Conservation (phyloP, 129 eudicot species). For the Ambrosia trifida region DNA sequence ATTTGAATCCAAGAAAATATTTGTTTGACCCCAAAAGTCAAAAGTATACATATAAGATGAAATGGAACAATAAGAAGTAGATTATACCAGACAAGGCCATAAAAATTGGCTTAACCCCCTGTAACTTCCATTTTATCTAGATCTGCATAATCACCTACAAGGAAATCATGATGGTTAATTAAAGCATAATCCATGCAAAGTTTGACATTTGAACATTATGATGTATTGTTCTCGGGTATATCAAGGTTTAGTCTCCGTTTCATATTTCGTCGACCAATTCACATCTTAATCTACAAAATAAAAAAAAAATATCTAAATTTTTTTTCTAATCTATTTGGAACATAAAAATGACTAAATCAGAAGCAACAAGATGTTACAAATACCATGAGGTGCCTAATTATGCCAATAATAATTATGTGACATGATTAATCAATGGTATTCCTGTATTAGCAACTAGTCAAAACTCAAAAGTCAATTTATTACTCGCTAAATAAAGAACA, state of each 20-base stretch:
- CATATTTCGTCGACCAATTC: too few relatives aligned
- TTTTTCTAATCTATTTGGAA: too few relatives aligned
- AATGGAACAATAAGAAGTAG: constrained; percentile 5
- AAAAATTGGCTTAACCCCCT: constrained; percentile 59
- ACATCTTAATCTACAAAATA: too few relatives aligned
- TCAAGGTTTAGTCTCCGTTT: too few relatives aligned
- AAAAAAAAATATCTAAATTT: too few relatives aligned
- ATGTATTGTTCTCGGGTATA: too few relatives aligned
- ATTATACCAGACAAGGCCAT: constrained; percentile 69
- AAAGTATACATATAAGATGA: background rate
- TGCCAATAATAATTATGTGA: constrained; percentile 15
- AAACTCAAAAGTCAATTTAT: background rate
- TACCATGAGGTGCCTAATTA: constrained; percentile 3
- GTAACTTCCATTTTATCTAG: constrained; percentile 54
- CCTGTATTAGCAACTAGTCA: background rate
- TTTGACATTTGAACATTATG: constrained; percentile 16
- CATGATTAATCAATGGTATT: constrained; percentile 9
- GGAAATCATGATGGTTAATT: background rate
- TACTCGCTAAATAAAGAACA: background rate
- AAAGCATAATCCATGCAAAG: background rate
- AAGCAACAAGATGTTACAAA: background rate
- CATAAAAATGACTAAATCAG: too few relatives aligned
- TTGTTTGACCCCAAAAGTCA: constrained; percentile 20
- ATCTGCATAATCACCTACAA: constrained; percentile 29
- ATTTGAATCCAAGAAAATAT: background rate